A percentile compares a stretch with the other conserved stretches of the same genome.
phyloP scores from a whole-genome alignment of 208 protist species.

The Blechomonas ayalai region DNA sequence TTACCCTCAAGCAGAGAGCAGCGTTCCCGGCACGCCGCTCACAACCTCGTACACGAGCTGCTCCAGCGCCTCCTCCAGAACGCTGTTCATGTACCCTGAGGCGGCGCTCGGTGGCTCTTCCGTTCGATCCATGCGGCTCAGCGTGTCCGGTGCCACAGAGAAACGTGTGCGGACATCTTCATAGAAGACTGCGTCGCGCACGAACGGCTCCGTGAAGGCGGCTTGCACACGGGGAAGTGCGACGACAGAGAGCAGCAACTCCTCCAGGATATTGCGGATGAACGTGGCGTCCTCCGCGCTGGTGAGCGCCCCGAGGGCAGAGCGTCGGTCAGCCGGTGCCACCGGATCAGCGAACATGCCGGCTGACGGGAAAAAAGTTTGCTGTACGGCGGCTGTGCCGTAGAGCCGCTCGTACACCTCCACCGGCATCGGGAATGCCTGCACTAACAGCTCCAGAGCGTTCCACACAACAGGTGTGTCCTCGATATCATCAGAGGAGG shows the following conservation, averaged over 20 bases:
- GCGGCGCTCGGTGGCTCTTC: background rate
- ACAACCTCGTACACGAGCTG: slow-evolving; percentile 11
- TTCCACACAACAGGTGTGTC: slow-evolving; percentile 25
- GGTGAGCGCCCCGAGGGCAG: background rate
- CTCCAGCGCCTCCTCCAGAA: slow-evolving; percentile 54
- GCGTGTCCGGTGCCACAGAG: background rate
- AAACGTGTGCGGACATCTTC: slow-evolving; percentile 7
- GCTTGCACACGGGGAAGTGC: slow-evolving; percentile 29
- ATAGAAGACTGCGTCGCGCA: slow-evolving; percentile 16
- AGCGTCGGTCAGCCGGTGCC: background rate
- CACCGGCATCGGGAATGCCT: slow-evolving; percentile 67
- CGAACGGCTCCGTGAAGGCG: slow-evolving; percentile 46
- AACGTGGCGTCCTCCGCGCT: slow-evolving; percentile 18
- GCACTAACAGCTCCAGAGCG: slow-evolving; percentile 64
- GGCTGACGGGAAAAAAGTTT: slow-evolving; percentile 30
- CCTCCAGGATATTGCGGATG: slow-evolving; percentile 41
- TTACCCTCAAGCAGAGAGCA: background rate
- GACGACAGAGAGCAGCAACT: slow-evolving; percentile 60
- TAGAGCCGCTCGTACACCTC: slow-evolving; percentile 59
- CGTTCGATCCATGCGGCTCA: background rate
- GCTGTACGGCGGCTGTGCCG: slow-evolving; percentile 23
- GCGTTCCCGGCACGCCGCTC: background rate
- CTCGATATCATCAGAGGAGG: slow-evolving; percentile 8
- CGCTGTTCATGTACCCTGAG: slow-evolving; percentile 7
- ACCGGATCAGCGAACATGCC: slow-evolving; percentile 14